Evolutionary conservation across 768 basidiomycete species (phyloP).

Genomic region (Boletus coccyginus): DNA sequence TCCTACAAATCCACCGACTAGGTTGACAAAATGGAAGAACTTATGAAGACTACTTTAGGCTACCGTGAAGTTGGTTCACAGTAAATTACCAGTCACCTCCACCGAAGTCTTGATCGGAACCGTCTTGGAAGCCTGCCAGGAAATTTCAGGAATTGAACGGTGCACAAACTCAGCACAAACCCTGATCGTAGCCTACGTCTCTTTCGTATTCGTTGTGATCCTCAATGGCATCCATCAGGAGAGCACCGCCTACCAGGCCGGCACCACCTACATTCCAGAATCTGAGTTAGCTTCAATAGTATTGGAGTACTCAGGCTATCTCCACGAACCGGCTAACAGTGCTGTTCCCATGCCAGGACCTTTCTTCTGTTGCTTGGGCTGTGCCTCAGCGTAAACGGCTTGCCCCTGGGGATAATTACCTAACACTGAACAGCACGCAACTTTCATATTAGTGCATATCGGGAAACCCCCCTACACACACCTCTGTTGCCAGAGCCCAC

Average conservation of each 20-base stretch:
- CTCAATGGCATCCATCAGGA: conserved; percentile 53
- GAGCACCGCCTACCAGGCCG: conserved; percentile 61
- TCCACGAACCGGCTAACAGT: conserved; percentile 42
- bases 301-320: not conserved
- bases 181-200: conserved; percentile 35
- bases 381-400: conserved; percentile 37
- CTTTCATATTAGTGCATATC: not conserved
- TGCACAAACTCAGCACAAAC: conserved; percentile 20
- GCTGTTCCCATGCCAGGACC: conserved; percentile 52
- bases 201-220: conserved; percentile 35
- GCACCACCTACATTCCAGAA: conserved; percentile 44
- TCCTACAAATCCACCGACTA: conserved; percentile 16
- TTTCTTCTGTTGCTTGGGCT: conserved; percentile 36
- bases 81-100: conserved; percentile 11
- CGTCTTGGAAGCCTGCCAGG: conserved; percentile 31
- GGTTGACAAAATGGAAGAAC: not conserved
- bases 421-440: conserved; percentile 5
- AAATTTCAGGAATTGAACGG: conserved; percentile 6
- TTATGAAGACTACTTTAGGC: not conserved
- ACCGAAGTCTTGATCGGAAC: conserved; percentile 5
- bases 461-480: not conserved
- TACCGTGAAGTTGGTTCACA: not conserved
- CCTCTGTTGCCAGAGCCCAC: conserved; percentile 24
- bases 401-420: conserved; percentile 34
- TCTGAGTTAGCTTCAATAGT: not conserved